Evolutionary conservation across 176 grass and related monocot genomes (phyloP).

Genomic region (Cenchrus americanus): DNA sequence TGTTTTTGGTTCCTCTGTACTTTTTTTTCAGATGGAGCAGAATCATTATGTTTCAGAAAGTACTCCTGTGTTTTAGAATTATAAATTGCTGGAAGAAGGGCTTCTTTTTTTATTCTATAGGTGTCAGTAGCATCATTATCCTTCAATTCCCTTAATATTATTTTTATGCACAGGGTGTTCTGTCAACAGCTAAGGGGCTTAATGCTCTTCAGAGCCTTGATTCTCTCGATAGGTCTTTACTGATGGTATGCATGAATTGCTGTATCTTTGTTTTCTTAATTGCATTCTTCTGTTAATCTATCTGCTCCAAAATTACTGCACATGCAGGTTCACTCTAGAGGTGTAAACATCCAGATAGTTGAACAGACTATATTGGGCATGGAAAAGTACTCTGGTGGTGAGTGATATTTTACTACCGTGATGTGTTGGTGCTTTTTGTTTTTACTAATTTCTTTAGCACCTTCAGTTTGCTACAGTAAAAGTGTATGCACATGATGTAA

Average conservation of each 20-base stretch:
- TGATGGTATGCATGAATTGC: conserved; percentile 48
- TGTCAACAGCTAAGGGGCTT: conserved; percentile 80
- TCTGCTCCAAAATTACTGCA: conserved; percentile 15
- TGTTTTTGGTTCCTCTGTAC: background rate
- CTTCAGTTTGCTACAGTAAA: conserved; percentile 3
- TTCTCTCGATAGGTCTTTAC: conserved; percentile 75
- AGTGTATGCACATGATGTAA: conserved; percentile 9
- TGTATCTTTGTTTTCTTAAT: background rate
- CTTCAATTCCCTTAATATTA: conserved; percentile 21
- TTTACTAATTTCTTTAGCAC: background rate
- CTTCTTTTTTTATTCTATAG: conserved; percentile 6
- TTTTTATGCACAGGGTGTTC: conserved; percentile 71
- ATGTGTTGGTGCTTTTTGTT: conserved; percentile 17
- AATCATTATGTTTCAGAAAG: background rate
- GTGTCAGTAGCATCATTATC: background rate
- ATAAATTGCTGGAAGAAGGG: conserved; percentile 6
- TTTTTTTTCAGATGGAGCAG: background rate
- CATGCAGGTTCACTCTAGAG: conserved; percentile 83
- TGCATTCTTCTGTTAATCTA: background rate
- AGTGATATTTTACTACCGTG: conserved; percentile 18
- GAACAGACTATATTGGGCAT: conserved; percentile 71
- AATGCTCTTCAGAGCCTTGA: conserved; percentile 66
- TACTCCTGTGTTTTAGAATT: conserved; percentile 17
- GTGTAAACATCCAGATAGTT: conserved; percentile 67
- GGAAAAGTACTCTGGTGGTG: conserved; percentile 64